Evolutionary conservation across 257 asterid species (phyloP).

Genomic region (Cordia subcordata): DNA sequence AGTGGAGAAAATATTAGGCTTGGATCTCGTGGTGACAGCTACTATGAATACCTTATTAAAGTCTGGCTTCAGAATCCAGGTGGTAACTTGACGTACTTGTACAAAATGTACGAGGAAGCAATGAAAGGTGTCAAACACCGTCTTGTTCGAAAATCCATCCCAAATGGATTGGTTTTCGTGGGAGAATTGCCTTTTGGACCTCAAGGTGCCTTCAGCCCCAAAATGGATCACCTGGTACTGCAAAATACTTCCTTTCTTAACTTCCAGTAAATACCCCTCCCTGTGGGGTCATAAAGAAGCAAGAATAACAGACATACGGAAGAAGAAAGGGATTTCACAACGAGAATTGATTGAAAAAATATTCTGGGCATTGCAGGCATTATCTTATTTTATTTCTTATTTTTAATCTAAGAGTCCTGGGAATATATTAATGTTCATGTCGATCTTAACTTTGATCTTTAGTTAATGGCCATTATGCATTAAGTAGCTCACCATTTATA

Average conservation of each 20-base stretch:
- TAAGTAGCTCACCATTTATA: not conserved
- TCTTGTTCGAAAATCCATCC: constrained; percentile 74
- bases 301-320: not conserved
- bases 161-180: constrained; percentile 80
- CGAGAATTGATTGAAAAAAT: too few species aligned
- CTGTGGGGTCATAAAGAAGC: not conserved
- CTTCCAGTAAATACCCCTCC: not conserved
- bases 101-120: constrained; percentile 79
- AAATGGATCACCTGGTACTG: constrained; percentile 98
- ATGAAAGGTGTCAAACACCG: constrained; percentile 84
- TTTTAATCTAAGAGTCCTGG: too few species aligned
- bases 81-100: constrained; percentile 61
- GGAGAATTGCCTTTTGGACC: constrained; percentile 90
- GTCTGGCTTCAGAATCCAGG: constrained; percentile 87
- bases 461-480: not conserved
- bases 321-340: not conserved
- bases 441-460: not conserved
- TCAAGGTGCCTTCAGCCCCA: constrained; percentile 72
- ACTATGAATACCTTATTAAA: constrained; percentile 89
- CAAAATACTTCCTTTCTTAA: constrained; percentile 17
- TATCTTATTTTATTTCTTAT: too few species aligned
- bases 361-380: too few species aligned
- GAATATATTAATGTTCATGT: not conserved
- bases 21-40: constrained; percentile 98
- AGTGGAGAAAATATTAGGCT: constrained; percentile 90